A percentile compares a stretch with the other conserved stretches of the same genome.
Evolutionary conservation across 1,284 basidiomycete species (phyloP).

Genomic region (Gomphus bonarii): DNA sequence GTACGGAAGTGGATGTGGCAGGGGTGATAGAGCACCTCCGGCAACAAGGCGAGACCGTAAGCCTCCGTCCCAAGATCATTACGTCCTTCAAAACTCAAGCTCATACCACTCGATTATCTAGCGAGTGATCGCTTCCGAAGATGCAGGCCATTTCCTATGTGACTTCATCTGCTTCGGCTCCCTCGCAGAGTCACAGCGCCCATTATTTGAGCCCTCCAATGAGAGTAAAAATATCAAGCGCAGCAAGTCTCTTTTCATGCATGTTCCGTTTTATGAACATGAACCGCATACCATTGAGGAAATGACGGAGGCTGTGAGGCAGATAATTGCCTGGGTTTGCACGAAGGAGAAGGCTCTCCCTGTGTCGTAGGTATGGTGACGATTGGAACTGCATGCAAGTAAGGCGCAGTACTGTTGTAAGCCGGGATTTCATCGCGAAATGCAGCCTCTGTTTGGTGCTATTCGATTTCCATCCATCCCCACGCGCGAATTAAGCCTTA

Average conservation of each 20-base stretch:
- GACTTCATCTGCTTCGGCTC: constrained; percentile 74
- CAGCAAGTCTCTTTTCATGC: constrained; percentile 57
- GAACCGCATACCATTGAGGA: constrained; percentile 52
- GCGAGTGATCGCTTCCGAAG: constrained; percentile 63
- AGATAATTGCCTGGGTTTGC: constrained; percentile 11
- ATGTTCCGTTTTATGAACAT: constrained; percentile 52
- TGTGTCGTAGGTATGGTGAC: background rate
- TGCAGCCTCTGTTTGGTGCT: no score
- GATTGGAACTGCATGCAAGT: no score
- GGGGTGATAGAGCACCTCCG: constrained; percentile 47
- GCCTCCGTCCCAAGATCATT: constrained; percentile 11
- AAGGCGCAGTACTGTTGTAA: no score
- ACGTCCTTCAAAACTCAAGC: background rate
- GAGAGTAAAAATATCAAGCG: constrained; percentile 32
- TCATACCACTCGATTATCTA: constrained; percentile 18
- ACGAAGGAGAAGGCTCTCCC: constrained; percentile 3
- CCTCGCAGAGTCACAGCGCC: constrained; percentile 54
- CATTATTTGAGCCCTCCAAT: background rate
- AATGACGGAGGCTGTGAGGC: constrained; percentile 47
- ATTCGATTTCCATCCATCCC: no score
- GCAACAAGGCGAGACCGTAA: constrained; percentile 27
- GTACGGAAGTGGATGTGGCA: constrained; percentile 37
- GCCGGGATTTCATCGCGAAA: no score
- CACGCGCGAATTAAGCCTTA: no score
- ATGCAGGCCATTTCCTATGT: constrained; percentile 68